Evolutionary conservation across 768 basidiomycete species (phyloP).

Genomic region (Gloeostereum incarnatum): DNA sequence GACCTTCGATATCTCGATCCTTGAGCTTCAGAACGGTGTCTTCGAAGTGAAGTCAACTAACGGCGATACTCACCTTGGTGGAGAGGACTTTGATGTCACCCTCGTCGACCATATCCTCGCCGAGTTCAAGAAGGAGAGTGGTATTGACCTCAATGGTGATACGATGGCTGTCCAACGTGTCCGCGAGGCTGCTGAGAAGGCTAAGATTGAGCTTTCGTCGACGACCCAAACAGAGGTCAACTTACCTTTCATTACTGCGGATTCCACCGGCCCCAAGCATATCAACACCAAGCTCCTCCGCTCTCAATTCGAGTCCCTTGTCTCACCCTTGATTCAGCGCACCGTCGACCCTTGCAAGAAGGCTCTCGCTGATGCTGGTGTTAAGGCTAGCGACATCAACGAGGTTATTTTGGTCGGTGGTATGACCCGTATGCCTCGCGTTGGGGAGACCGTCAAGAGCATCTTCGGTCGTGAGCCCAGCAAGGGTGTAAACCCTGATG

Average conservation of each 20-base stretch:
- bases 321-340: slow-evolving; percentile 72
- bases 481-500: slow-evolving; percentile 99
- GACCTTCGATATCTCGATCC: slow-evolving; percentile 98
- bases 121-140: slow-evolving; percentile 92
- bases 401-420: slow-evolving; percentile 99
- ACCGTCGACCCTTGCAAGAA: slow-evolving; percentile 97
- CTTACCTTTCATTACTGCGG: slow-evolving; percentile 96
- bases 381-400: slow-evolving; percentile 88
- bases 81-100: slow-evolving; percentile 92
- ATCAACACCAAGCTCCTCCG: slow-evolving; percentile 89
- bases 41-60: slow-evolving; percentile 99
- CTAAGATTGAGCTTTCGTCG: slow-evolving; percentile 96
- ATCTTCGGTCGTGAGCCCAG: slow-evolving; percentile 95
- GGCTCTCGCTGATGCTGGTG: slow-evolving; percentile 86
- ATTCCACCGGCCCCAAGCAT: slow-evolving; percentile 92
- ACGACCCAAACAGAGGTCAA: slow-evolving; percentile 96
- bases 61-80: slow-evolving; percentile 95
- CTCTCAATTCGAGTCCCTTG: slow-evolving; percentile 85
- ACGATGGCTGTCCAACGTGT: slow-evolving; percentile 98
- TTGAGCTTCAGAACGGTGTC: slow-evolving; percentile 99
- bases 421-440: slow-evolving; percentile 97
- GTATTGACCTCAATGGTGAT: slow-evolving; percentile 75
- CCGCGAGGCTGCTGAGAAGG: slow-evolving; percentile 98
- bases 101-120: slow-evolving; percentile 79
- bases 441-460: slow-evolving; percentile 85